Evolutionary conservation across 2,329 filamentous ascomycete species (phyloP).

Genomic region (Pyrenophora seminiperda): DNA sequence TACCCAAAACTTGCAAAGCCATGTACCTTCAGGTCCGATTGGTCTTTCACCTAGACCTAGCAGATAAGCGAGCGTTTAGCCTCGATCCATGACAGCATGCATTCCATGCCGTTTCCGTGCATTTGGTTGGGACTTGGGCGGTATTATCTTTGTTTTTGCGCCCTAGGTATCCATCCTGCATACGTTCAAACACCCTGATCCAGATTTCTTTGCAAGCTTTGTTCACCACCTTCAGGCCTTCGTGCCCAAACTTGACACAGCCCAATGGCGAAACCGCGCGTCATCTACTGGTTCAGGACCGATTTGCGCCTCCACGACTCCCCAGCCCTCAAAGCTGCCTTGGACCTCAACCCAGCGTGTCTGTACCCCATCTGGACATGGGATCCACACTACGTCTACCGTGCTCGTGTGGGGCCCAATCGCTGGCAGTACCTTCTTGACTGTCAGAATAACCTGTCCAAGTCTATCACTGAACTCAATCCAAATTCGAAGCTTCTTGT

Average conservation of each 20-base stretch:
- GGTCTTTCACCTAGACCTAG: background rate
- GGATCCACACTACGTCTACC: conserved; percentile 81
- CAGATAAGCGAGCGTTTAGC: conserved; percentile 15
- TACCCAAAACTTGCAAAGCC: too few relatives aligned
- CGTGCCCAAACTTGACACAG: background rate
- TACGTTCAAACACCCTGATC: background rate
- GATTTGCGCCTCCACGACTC: conserved; percentile 79
- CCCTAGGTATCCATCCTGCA: background rate
- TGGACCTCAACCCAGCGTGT: conserved; percentile 69
- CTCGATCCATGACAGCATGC: conserved; percentile 41
- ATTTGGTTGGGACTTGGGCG: conserved; percentile 12
- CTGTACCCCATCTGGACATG: conserved; percentile 80
- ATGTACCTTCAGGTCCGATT: conserved; percentile 6
- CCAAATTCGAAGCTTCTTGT: conserved; percentile 72
- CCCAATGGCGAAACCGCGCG: conserved; percentile 54
- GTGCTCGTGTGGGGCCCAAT: conserved; percentile 70
- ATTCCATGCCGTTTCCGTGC: conserved; percentile 20
- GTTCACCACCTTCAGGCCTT: background rate
- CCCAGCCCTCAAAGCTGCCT: conserved; percentile 71
- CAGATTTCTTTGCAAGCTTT: too few relatives aligned
- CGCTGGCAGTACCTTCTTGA: conserved; percentile 76
- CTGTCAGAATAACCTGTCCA: conserved; percentile 72
- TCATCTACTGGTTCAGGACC: conserved; percentile 80
- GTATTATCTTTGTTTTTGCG: background rate
- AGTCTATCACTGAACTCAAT: conserved; percentile 71